Evolutionary conservation across 257 asterid genomes (phyloP), one percentile per base, ranked within the genome.

Genomic region (Nicotiana knightiana): DNA sequence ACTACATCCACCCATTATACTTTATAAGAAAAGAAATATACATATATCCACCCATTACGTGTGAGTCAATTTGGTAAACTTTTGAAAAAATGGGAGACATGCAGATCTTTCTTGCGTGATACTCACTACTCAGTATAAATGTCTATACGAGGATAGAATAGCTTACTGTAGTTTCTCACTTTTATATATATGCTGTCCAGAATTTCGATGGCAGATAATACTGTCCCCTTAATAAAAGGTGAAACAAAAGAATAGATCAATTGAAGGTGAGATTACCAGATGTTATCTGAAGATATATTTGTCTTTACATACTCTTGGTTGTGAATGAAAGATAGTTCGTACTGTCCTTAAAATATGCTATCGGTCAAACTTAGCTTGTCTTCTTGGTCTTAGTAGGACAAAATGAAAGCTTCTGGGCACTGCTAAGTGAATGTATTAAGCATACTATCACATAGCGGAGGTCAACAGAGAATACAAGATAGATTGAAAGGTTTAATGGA

Each of bases 371-470:
- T 70, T 70, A 43, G 58, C 11, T 70, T 9, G 35, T 70, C 35
- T 55, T 68, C 77, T 70, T 70, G 58, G 77, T 43, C 77, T 70
- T 70, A 39, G 77, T 21, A 70, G 33, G 77, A 39, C 33, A 68
- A 68, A 70, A 70, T 39, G 77, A 43, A 70, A 70, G 57, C 77
- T 70, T 43, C 18, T 1, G 12, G 12, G 35, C 58, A 43, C 59
- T 21, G 78, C 57, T 68, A 39, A 39, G 57, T 39, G 57, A 68
- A 68, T 16, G 76, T 67, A 21, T 57, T 11, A 53, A 21, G 35
- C 58, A 43, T 39, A 21, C 13, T 71, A 71, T 71, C 78, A 43
- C 17, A 39, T 11, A 24, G n/a, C 6, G 57, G 24, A 57, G 78
- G 11, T 21, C 3, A 11, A 33, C 78, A 43, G 59, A 43, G 78